These are phyloP conservation scores for Mallotus japonicus DNA, from an alignment of 441 rosid species.

Conservation along the genomic window DNA sequence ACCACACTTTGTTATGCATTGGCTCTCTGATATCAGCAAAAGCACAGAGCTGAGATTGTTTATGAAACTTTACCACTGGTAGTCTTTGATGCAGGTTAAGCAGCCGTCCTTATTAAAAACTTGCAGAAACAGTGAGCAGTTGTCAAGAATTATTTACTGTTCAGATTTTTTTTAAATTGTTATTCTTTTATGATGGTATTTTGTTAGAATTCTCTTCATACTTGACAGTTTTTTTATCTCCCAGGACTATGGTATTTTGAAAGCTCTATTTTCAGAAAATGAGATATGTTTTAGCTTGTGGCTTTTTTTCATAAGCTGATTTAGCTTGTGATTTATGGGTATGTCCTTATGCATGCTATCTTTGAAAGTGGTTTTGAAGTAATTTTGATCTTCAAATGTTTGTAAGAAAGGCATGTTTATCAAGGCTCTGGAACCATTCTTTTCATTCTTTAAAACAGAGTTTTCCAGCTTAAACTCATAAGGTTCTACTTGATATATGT, in stretches of 20 bases:
- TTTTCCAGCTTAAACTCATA: no score
- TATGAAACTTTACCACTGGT: not conserved
- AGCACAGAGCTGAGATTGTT: not conserved
- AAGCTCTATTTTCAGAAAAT: not conserved
- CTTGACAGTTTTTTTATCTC: not conserved
- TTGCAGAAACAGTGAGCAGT: slow-evolving; percentile 9
- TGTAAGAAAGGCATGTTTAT: no score
- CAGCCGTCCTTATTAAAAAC: not conserved
- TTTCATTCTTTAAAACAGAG: no score
- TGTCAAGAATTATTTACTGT: not conserved
- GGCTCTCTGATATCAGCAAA: not conserved
- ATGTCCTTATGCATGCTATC: not conserved
- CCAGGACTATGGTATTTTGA: not conserved
- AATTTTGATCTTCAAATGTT: no score
- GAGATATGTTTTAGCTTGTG: no score
- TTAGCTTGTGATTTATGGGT: not conserved
- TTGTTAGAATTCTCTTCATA: not conserved
- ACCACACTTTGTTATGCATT: not conserved
- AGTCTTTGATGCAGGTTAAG: slow-evolving; percentile 20
- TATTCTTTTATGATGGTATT: not conserved
- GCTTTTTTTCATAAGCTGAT: not conserved
- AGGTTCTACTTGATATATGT: no score
- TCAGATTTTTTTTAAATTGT: no score
- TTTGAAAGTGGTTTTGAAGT: not conserved
- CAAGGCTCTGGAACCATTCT: no score